Percentiles rank a stretch among this genome's conserved stretches.
Evolutionary conservation across 2,329 filamentous ascomycete genomes (phyloP).

Genomic region (Delphinella strobiligena): DNA sequence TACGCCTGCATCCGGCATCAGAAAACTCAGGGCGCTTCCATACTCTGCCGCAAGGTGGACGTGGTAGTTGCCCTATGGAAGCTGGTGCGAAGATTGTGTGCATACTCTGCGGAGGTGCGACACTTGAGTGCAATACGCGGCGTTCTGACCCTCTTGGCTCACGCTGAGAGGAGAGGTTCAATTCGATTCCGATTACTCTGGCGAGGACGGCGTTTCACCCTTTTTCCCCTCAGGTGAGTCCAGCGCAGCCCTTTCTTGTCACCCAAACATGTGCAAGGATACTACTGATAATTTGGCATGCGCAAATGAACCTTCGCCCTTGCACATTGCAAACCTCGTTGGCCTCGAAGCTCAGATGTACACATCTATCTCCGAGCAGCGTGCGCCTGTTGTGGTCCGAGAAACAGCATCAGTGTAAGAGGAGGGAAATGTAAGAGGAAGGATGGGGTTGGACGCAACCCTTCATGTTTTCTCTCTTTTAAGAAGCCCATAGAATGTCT

Average conservation of each 20-base stretch:
- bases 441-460: too few species aligned
- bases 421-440: too few species aligned
- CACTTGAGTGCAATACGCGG: conserved; percentile 96
- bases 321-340: too few species aligned
- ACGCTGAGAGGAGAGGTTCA: conserved; percentile 39
- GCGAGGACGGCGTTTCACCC: conserved; percentile 61
- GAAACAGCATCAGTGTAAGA: too few species aligned
- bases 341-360: too few species aligned
- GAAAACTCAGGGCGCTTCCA: conserved; percentile 56
- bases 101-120: conserved; percentile 36
- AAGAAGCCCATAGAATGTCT: too few species aligned
- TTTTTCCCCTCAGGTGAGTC: conserved; percentile 18
- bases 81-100: conserved; percentile 90
- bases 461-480: too few species aligned
- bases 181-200: conserved; percentile 94
- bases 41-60: neutral
- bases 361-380: too few species aligned
- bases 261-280: conserved; percentile 11
- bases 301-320: neutral
- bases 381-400: too few species aligned
- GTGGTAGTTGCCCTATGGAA: conserved; percentile 52
- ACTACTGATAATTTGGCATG: conserved; percentile 2
- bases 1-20: conserved; percentile 80
- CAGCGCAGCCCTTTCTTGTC: neutral
- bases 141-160: conserved; percentile 43